Conservation (phyloP, 1,139 yeast species). For the Yamadazyma dushanensis region DNA sequence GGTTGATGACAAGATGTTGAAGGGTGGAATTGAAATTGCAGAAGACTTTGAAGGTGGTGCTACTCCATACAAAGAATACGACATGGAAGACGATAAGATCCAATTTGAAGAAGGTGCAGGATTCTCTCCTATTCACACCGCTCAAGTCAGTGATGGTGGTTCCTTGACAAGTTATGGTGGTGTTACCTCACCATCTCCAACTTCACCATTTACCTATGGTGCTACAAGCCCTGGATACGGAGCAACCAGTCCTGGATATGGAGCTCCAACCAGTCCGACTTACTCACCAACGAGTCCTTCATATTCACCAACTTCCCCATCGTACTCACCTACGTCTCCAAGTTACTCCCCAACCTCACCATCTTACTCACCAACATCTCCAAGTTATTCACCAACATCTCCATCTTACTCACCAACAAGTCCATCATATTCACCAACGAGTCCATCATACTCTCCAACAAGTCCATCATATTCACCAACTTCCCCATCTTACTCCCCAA, state of each 20-base stretch:
- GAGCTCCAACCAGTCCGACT: slow-evolving; percentile 40
- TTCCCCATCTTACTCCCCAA: slow-evolving; percentile 56
- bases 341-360: slow-evolving; percentile 71
- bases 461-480: slow-evolving; percentile 79
- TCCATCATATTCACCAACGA: slow-evolving; percentile 55
- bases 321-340: slow-evolving; percentile 57
- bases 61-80: slow-evolving; percentile 85
- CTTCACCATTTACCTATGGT: slow-evolving; percentile 60
- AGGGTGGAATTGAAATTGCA: slow-evolving; percentile 48
- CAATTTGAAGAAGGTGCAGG: slow-evolving; percentile 83
- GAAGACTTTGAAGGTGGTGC: slow-evolving; percentile 75
- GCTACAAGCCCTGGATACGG: slow-evolving; percentile 65
- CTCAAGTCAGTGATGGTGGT: slow-evolving; percentile 81
- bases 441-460: slow-evolving; percentile 66
- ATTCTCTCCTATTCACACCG: slow-evolving; percentile 91
- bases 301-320: slow-evolving; percentile 76
- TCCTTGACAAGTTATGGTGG: slow-evolving; percentile 92
- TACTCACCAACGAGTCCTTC: slow-evolving; percentile 72
- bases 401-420: slow-evolving; percentile 66
- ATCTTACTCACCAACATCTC: slow-evolving; percentile 70
- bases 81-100: slow-evolving; percentile 74
- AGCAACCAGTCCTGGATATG: slow-evolving; percentile 59
- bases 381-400: slow-evolving; percentile 66
- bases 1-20: slow-evolving; percentile 88
- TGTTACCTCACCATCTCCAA: slow-evolving; percentile 53